These are phyloP conservation scores for Tetrahymena borealis DNA, from an alignment of 73 alveolate genomes.

Conservation along the genomic window DNA sequence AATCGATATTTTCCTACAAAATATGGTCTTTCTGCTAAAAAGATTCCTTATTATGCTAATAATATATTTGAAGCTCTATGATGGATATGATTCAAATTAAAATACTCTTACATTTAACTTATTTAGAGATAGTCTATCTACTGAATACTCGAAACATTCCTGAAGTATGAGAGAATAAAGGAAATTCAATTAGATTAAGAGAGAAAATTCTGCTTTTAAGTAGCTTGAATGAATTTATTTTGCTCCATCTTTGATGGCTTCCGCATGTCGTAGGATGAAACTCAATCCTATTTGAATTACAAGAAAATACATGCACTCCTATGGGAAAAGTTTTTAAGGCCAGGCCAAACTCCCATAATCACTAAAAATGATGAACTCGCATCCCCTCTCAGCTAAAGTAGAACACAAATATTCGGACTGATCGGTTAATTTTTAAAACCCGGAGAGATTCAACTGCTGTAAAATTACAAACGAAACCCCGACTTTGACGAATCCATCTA, in stretches of 20 bases:
- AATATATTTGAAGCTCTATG: background rate
- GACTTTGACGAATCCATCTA: background rate
- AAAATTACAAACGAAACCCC: background rate
- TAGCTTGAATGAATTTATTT: background rate
- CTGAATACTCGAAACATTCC: background rate
- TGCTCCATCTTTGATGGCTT: background rate
- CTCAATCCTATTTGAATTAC: background rate
- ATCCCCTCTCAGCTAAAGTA: background rate
- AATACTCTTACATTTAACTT: background rate
- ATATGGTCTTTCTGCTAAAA: too few species aligned
- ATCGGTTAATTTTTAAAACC: background rate
- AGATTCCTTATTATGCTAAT: too few species aligned
- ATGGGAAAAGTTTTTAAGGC: slow-evolving; percentile 2
- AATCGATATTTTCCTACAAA: too few species aligned
- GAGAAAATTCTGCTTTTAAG: background rate
- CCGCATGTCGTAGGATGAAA: background rate
- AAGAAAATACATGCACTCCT: background rate
- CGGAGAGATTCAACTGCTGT: background rate
- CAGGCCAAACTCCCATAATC: background rate
- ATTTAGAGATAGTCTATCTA: background rate
- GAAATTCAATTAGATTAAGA: background rate
- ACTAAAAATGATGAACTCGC: background rate
- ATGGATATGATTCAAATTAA: background rate
- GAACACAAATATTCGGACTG: background rate
- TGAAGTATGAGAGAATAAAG: background rate